Conservation (phyloP, 164 flowering plant species). For the Santalum album region DNA sequence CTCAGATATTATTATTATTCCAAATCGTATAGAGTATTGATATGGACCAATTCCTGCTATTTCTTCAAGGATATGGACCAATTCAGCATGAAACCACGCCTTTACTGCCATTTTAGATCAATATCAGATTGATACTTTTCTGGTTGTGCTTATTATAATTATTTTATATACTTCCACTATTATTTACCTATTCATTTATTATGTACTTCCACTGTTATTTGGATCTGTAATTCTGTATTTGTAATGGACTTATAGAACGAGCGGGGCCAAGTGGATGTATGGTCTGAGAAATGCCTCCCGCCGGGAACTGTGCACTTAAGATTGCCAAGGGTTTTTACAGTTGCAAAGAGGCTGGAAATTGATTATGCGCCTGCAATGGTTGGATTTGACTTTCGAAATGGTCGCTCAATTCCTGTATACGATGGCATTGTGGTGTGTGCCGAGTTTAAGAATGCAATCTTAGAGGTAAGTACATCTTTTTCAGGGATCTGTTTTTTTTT, state of each 20-base stretch:
- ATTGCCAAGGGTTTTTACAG: conserved; percentile 53
- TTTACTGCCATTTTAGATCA: too few relatives aligned
- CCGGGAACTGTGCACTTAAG: conserved; percentile 90
- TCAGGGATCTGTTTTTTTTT: background rate
- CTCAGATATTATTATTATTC: too few relatives aligned
- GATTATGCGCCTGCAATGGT: conserved; percentile 98
- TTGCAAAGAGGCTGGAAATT: conserved; percentile 75
- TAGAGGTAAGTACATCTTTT: conserved; percentile 50
- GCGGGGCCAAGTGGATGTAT: conserved; percentile 93
- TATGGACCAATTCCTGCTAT: too few relatives aligned
- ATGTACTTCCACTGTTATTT: too few relatives aligned
- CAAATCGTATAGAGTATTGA: too few relatives aligned
- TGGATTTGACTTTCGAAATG: conserved; percentile 92
- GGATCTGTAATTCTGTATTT: conserved; percentile 2
- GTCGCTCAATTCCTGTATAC: conserved; percentile 59
- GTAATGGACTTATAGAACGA: conserved; percentile 49
- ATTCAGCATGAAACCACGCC: too few relatives aligned
- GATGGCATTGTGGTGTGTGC: conserved; percentile 88
- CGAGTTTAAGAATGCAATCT: conserved; percentile 72
- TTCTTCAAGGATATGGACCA: too few relatives aligned
- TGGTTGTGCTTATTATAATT: too few relatives aligned
- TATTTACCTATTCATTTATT: too few relatives aligned
- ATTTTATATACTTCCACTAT: too few relatives aligned
- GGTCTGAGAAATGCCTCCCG: conserved; percentile 98
- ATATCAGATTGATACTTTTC: too few relatives aligned